Evolutionary conservation across 2,329 filamentous ascomycete genomes (phyloP).

Genomic region (Stagonosporopsis vannaccii): DNA sequence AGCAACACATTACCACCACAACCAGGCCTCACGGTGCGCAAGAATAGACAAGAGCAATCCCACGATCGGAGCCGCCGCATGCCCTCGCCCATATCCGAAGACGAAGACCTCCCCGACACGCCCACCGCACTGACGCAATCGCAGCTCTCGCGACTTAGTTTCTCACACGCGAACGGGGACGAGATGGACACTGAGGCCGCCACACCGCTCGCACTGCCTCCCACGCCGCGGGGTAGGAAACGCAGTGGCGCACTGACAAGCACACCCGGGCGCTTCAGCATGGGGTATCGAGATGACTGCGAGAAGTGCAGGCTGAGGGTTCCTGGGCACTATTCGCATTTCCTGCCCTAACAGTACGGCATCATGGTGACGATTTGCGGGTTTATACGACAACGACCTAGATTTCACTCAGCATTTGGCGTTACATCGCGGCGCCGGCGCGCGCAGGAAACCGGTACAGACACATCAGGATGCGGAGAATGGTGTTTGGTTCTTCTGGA

Average conservation of each 20-base stretch:
- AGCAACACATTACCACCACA: conserved; percentile 22
- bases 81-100: conserved; percentile 52
- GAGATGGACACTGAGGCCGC: conserved; percentile 43
- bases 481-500: not conserved
- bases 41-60: conserved; percentile 28
- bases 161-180: conserved; percentile 38
- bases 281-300: conserved; percentile 60
- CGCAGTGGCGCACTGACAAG: conserved; percentile 50
- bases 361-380: not conserved
- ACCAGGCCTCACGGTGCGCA: conserved; percentile 31
- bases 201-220: conserved; percentile 22
- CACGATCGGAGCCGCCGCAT: conserved; percentile 43
- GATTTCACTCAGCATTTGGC: not conserved
- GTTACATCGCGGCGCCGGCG: not conserved
- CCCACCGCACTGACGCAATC: conserved; percentile 48
- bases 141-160: conserved; percentile 49
- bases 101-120: conserved; percentile 48
- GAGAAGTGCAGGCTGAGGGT: conserved; percentile 57
- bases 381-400: not conserved
- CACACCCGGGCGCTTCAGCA: conserved; percentile 50
- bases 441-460: not conserved
- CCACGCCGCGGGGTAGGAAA: conserved; percentile 44
- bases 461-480: not conserved
- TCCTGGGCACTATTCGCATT: conserved; percentile 61
- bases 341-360: conserved; percentile 36